Conservation (phyloP, 2,329 filamentous ascomycete species). For the Calonectria honghensis region DNA sequence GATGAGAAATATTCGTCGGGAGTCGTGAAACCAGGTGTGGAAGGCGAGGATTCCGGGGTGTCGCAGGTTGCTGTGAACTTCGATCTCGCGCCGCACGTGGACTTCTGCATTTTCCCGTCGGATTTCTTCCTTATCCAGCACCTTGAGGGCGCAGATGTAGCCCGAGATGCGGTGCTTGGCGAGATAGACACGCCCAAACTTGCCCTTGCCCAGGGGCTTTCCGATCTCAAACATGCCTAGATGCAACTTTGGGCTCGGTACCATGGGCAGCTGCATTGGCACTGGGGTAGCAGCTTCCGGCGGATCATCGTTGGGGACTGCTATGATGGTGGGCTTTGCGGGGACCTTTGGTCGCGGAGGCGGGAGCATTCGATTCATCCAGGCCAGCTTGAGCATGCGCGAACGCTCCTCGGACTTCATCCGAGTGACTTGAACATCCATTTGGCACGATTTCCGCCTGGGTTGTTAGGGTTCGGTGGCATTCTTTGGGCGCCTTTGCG, state of each 20-base stretch:
- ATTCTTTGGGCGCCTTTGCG: constrained; percentile 11
- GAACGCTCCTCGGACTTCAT: constrained; percentile 10
- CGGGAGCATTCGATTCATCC: constrained; percentile 21
- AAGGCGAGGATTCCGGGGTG: constrained; percentile 79
- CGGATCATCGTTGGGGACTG: neutral
- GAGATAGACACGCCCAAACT: constrained; percentile 84
- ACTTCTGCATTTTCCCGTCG: constrained; percentile 80
- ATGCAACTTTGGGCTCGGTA: constrained; percentile 27
- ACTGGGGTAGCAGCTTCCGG: neutral
- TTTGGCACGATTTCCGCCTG: constrained; percentile 17
- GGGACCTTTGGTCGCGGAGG: constrained; percentile 7
- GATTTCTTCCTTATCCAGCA: constrained; percentile 82
- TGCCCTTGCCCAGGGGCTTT: constrained; percentile 82
- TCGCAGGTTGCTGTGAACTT: constrained; percentile 83
- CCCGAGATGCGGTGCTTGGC: constrained; percentile 79
- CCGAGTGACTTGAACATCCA: neutral
- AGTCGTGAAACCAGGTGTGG: constrained; percentile 83
- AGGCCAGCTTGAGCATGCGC: constrained; percentile 13
- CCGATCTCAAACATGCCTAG: constrained; percentile 84
- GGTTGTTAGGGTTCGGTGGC: constrained; percentile 11
- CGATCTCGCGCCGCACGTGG: constrained; percentile 82
- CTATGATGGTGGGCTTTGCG: neutral
- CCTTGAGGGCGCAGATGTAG: constrained; percentile 83
- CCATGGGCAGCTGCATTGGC: neutral
- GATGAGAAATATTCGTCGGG: constrained; percentile 82